Evolutionary conservation across 1,284 basidiomycete species (phyloP).

Genomic region (Ustilago crameri): DNA sequence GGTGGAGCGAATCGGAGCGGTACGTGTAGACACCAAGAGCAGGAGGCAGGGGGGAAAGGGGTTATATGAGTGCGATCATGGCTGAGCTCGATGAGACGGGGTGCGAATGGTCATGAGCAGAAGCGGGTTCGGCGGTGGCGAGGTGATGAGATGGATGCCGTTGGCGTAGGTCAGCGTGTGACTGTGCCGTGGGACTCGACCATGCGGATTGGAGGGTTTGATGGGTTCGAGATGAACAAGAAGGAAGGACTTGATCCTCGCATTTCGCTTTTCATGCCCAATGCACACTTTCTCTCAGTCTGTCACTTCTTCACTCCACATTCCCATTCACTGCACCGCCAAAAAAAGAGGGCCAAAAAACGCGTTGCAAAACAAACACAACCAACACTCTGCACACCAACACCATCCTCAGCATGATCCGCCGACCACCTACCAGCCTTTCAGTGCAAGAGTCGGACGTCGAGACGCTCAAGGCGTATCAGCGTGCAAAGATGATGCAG

Average conservation of each 20-base stretch:
- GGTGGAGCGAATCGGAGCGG: neutral
- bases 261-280: no score
- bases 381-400: neutral
- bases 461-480: slow-evolving; percentile 49
- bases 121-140: neutral
- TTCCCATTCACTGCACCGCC: neutral
- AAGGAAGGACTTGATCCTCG: no score
- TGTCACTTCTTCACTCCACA: no score
- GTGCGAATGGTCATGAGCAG: neutral
- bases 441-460: slow-evolving; percentile 48
- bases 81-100: no score
- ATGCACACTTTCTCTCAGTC: no score
- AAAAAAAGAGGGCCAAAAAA: neutral
- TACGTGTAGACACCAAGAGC: no score
- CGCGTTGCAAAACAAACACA: neutral
- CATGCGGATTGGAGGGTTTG: no score
- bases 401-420: slow-evolving; percentile 23
- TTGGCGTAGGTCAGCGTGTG: neutral
- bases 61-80: no score
- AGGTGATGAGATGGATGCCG: neutral
- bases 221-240: no score
- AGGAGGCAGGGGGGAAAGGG: no score
- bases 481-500: slow-evolving; percentile 42
- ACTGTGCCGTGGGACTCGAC: neutral
- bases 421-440: slow-evolving; percentile 33